Evolutionary conservation across 129 eudicot genomes (phyloP), one percentile per base, ranked within the genome.

Genomic region (Apium graveolens): DNA sequence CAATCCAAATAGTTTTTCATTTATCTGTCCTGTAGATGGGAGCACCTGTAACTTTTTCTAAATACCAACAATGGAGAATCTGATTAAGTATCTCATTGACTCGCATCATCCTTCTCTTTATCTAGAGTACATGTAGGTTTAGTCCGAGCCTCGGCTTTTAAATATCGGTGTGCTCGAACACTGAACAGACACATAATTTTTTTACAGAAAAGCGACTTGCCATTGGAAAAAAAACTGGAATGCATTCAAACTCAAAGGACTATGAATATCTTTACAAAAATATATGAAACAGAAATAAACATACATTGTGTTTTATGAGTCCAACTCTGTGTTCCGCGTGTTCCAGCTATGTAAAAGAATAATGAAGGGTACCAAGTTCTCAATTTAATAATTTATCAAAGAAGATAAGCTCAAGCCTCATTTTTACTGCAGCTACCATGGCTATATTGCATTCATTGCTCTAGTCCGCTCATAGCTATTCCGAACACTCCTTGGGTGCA

Each of bases 401-500:
- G 24, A 66, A 66, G 39, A 39, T 66, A 66, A 66, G 41, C 24
- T 32, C 41, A 66, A 66, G 14, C 17, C 76, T 70, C 74, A 68
- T 35, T 9, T 5, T 66, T 31, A 31, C 72, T 12, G 72, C 72
- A 70, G 73, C 73, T 29, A 68, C 73, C 73, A 11, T 31, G 31
- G n/a, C 37, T 73, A 73, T 1, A 43, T 27, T 5, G 8, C 57
- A 14, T 38, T 20, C 57, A 44, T 10, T 16, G 35, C 7, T 29
- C 21, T 44, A 14, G 77, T n/a, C 26, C 60, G 77, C 13, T 74
- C 62, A 74, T 43, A 44, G 37, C 62, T 44, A 44, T 11, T 27
- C 77, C 57, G 49, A 57, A 68, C 82, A 37, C 24, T 66, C 39
- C 84, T 78, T n/a, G 84, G 32, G 39, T 87, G 80, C 41, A 38